Percentiles rank a stretch among this genome's conserved stretches.
phyloP scores from a whole-genome alignment of 2,329 filamentous ascomycete species.

The Rhynchosporium graminicola region DNA sequence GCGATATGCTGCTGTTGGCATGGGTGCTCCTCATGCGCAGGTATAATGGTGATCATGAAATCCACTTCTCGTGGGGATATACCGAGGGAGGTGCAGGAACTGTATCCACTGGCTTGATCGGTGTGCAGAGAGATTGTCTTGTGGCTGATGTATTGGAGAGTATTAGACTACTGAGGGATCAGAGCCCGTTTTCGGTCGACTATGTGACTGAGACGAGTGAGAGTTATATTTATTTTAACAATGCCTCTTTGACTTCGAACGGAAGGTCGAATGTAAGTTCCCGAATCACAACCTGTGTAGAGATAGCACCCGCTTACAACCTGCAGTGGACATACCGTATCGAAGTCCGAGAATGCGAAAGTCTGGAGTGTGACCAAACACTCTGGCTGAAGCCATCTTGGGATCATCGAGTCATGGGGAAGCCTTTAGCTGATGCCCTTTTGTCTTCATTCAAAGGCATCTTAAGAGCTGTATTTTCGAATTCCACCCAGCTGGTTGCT shows the following conservation, averaged over 20 bases:
- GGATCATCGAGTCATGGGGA: slow-evolving; percentile 7
- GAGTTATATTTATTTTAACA: slow-evolving; percentile 18
- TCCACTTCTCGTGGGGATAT: slow-evolving; percentile 12
- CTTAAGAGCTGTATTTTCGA: background rate
- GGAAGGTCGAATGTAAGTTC: slow-evolving; percentile 4
- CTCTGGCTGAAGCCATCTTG: slow-evolving; percentile 13
- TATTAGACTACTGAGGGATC: slow-evolving; percentile 11
- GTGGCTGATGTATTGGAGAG: slow-evolving; percentile 14
- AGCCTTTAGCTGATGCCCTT: slow-evolving; percentile 3
- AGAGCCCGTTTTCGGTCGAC: slow-evolving; percentile 11
- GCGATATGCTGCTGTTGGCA: slow-evolving; percentile 18
- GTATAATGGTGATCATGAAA: slow-evolving; percentile 6
- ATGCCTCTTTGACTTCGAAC: slow-evolving; percentile 5
- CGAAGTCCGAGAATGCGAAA: slow-evolving; percentile 16
- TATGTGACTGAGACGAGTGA: slow-evolving; percentile 12
- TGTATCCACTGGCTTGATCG: slow-evolving; percentile 7
- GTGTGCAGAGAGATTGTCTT: slow-evolving; percentile 10
- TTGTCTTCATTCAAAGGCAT: slow-evolving; percentile 8
- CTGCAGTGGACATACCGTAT: slow-evolving; percentile 16
- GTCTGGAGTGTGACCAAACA: slow-evolving; percentile 10
- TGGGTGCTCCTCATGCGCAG: slow-evolving; percentile 13
- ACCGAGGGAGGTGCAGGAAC: slow-evolving; percentile 5
- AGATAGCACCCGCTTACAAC: background rate
- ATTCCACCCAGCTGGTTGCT: slow-evolving; percentile 1
- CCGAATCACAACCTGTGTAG: background rate